Conservation (phyloP, 2,329 filamentous ascomycete genomes). For the Alternaria ethzedia region DNA sequence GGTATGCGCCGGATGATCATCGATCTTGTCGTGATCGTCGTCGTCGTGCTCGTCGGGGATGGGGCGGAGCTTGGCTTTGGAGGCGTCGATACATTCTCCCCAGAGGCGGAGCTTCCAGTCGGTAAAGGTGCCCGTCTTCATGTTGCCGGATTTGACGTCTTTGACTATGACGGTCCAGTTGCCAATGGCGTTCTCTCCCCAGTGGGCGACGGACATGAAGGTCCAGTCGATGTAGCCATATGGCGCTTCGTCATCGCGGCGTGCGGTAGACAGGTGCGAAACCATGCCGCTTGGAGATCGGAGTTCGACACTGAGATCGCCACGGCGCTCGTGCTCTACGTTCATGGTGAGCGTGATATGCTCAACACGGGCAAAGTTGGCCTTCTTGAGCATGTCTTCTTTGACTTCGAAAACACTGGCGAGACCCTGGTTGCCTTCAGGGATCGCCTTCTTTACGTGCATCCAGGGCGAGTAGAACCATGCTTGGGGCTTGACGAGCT, state of each 20-base stretch:
- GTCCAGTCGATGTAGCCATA: conserved; percentile 93
- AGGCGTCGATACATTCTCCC: conserved; percentile 83
- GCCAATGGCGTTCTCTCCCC: conserved; percentile 87
- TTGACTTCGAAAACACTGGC: conserved; percentile 84
- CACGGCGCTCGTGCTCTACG: conserved; percentile 81
- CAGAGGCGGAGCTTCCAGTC: conserved; percentile 96
- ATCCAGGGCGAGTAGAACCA: conserved; percentile 96
- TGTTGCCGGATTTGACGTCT: conserved; percentile 76
- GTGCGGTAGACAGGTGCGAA: conserved; percentile 81
- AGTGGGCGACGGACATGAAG: conserved; percentile 98
- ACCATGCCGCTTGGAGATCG: conserved; percentile 81
- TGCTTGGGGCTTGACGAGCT: conserved; percentile 89
- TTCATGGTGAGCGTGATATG: conserved; percentile 99
- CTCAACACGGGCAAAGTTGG: conserved; percentile 86
- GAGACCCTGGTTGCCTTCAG: conserved; percentile 81
- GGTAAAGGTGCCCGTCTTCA: conserved; percentile 76
- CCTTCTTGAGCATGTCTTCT: conserved; percentile 75
- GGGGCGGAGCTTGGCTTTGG: conserved; percentile 75
- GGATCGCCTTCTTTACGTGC: conserved; percentile 83
- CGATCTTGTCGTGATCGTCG: conserved; percentile 73
- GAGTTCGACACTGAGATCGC: conserved; percentile 91
- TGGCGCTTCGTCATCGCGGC: conserved; percentile 69
- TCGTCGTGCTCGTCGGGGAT: conserved; percentile 86
- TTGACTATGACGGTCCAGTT: conserved; percentile 92
- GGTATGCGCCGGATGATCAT: conserved; percentile 64